Base-by-base conservation (phyloP, 1,139 yeast genomes). In the Pichia terricola region DNA sequence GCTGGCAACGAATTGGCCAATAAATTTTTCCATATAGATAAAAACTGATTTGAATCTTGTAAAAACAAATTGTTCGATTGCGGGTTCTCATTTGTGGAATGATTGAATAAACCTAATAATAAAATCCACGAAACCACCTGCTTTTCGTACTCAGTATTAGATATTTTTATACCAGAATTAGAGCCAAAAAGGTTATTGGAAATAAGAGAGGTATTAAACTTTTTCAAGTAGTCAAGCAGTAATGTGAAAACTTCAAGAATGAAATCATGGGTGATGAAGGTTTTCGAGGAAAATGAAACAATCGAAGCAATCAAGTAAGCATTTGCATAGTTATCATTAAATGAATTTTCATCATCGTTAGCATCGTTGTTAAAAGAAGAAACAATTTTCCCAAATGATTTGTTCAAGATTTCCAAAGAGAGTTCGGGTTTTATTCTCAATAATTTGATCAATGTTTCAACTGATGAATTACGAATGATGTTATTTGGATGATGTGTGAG, bases 11-110 rank as follows among this genome's bases (percentile, higher is more conserved):
- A 57, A 54, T 69, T 73, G 2, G 88, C 82, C 44, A 88, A 66
- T n/a, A 87, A 70, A 47, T 80, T 77, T 56, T 85, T 85, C 95
- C 96, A 88, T 50, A 87, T 75, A 5, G 78, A 72, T 40, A 87
- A 66, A 45, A 86, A 71, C 57, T 86, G 95, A 0, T 91, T 51
- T 34, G 54, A 52, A 37, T 60, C 64, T 43, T 58, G 75, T 4
- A 87, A 71, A 57, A 86, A 85, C 49, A 84, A 72, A 51, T 74
- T 75, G 36, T 84, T 75, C 53, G 73, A 70, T 39, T 83, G 81
- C 1, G 51, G 51, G n/a, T 44, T 45, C 6, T 49, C 51, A 36
- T 52, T 54, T 2, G 59, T 51, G 1, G 59, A 61, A 47, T 81
- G 75, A 26, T 87, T 79, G 62, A 89, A 82, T 38, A 88, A 65